Percentiles rank a stretch among this genome's conserved stretches.
These are phyloP conservation scores for Pichia sp. DNA, from an alignment of 1,139 yeast species.

Conservation along the genomic window DNA sequence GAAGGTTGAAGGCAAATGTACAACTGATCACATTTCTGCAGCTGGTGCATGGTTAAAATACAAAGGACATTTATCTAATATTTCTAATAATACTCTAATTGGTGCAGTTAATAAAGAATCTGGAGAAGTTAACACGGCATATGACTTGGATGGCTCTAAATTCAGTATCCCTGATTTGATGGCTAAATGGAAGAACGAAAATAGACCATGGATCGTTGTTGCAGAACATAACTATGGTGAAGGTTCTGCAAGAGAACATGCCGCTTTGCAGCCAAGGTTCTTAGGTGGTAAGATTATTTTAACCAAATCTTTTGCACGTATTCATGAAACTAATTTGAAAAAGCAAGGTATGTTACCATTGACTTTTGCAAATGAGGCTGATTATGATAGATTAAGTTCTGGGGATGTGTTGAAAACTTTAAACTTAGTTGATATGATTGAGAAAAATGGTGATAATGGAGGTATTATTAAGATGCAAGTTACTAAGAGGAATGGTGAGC, in stretches of 20 bases:
- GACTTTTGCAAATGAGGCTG: slow-evolving; percentile 82
- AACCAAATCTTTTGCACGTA: slow-evolving; percentile 95
- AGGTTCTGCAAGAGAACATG: slow-evolving; percentile 98
- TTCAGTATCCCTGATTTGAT: slow-evolving; percentile 90
- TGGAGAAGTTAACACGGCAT: slow-evolving; percentile 87
- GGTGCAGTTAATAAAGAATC: slow-evolving; percentile 97
- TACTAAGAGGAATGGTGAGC: slow-evolving; percentile 67
- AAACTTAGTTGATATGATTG: slow-evolving; percentile 70
- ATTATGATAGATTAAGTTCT: slow-evolving; percentile 70
- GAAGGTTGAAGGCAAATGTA: slow-evolving; percentile 95
- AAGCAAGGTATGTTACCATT: slow-evolving; percentile 96
- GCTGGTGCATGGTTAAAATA: slow-evolving; percentile 99
- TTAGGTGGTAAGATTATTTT: slow-evolving; percentile 84
- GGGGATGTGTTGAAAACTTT: slow-evolving; percentile 78
- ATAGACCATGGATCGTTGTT: slow-evolving; percentile 85
- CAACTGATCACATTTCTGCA: slow-evolving; percentile 97
- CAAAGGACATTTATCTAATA: slow-evolving; percentile 95
- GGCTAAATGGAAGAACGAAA: slow-evolving; percentile 88
- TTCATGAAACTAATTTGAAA: slow-evolving; percentile 84
- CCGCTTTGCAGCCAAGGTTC: slow-evolving; percentile 92
- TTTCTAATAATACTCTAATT: slow-evolving; percentile 87
- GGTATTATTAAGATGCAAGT: slow-evolving; percentile 67
- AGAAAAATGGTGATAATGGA: slow-evolving; percentile 79
- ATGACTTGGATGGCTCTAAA: slow-evolving; percentile 74
- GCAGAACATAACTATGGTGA: slow-evolving; percentile 99